Evolutionary conservation across 495 filamentous ascomycete genomes (phyloP).

Genomic region (Podospora didyma): DNA sequence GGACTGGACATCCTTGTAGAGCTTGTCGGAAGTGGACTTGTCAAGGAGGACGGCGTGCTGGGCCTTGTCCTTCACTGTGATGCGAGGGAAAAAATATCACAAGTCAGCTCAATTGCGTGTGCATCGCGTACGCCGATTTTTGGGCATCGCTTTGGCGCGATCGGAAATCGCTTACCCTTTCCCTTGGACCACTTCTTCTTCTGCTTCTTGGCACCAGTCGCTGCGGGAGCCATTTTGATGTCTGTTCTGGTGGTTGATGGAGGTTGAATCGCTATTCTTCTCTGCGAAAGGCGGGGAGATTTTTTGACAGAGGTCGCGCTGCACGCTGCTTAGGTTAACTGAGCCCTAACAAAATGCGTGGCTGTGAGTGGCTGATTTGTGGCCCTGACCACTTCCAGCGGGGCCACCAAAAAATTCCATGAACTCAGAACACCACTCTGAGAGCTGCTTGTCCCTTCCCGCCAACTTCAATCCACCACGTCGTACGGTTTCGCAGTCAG

Average conservation of each 20-base stretch:
- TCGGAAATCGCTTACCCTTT: conserved; percentile 51
- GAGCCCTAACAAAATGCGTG: conserved; percentile 31
- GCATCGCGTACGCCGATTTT: conserved; percentile 1
- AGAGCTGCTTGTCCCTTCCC: conserved; percentile 6
- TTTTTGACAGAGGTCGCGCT: conserved; percentile 25
- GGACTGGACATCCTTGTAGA: conserved; percentile 98
- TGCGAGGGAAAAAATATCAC: conserved; percentile 1
- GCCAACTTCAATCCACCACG: conserved; percentile 27
- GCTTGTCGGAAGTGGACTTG: conserved; percentile 78
- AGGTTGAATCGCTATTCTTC: conserved; percentile 33
- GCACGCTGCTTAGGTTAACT: conserved; percentile 32
- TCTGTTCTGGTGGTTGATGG: conserved; percentile 40
- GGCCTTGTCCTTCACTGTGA: conserved; percentile 99
- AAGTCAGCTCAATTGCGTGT: conserved; percentile 17
- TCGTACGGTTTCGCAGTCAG: conserved; percentile 22
- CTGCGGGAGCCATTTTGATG: conserved; percentile 66
- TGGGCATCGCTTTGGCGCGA: not conserved
- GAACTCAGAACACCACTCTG: conserved; percentile 21
- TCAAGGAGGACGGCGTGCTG: conserved; percentile 87
- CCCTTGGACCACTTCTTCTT: conserved; percentile 99
- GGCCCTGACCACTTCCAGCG: conserved; percentile 23
- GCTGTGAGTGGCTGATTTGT: conserved; percentile 25
- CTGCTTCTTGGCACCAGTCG: conserved; percentile 90
- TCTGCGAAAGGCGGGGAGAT: conserved; percentile 37
- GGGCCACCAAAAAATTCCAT: conserved; percentile 41